These are phyloP conservation scores for Pyrenophora seminiperda DNA, from an alignment of 2,329 filamentous ascomycete genomes.

Conservation along the genomic window DNA sequence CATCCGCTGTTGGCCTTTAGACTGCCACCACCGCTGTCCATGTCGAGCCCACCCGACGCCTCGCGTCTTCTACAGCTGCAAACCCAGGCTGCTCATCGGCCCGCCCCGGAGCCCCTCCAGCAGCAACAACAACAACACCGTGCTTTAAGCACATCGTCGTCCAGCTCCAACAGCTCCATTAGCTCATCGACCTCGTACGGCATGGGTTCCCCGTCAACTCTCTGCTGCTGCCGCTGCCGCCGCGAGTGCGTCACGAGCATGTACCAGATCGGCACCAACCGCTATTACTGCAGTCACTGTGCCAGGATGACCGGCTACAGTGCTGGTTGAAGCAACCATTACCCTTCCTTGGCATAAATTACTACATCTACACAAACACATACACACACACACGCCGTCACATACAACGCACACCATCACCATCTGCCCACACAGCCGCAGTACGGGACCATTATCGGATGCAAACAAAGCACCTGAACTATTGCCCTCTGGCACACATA, in stretches of 20 bases:
- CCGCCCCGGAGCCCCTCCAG: slow-evolving; percentile 35
- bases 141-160: slow-evolving; percentile 13
- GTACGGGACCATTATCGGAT: background rate
- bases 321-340: slow-evolving; percentile 34
- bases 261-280: slow-evolving; percentile 47
- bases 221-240: slow-evolving; percentile 46
- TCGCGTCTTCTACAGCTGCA: slow-evolving; percentile 49
- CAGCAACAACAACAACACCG: slow-evolving; percentile 25
- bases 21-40: slow-evolving; percentile 17
- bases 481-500: background rate
- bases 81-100: slow-evolving; percentile 45
- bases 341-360: background rate
- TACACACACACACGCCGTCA: no score
- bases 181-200: slow-evolving; percentile 20
- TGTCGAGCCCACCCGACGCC: slow-evolving; percentile 34
- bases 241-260: slow-evolving; percentile 40
- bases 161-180: slow-evolving; percentile 16
- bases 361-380: background rate
- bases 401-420: background rate
- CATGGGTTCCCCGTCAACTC: slow-evolving; percentile 20
- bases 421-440: background rate
- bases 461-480: background rate
- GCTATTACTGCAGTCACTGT: slow-evolving; percentile 50
- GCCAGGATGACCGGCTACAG: slow-evolving; percentile 48
- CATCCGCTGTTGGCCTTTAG: slow-evolving; percentile 46